These are phyloP conservation scores for Murraya paniculata DNA, from an alignment of 345 rosid species.

Conservation along the genomic window DNA sequence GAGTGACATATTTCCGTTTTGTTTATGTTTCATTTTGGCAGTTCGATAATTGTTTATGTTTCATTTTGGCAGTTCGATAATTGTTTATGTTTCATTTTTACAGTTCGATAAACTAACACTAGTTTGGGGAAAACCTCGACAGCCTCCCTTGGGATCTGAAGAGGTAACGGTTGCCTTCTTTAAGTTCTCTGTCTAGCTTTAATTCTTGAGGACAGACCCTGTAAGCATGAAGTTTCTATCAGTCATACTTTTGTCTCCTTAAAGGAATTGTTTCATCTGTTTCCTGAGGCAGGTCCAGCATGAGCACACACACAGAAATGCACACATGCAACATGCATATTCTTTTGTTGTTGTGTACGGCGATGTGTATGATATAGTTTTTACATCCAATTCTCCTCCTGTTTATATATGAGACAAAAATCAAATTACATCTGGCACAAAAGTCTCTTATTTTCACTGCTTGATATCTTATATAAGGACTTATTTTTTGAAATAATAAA, in stretches of 20 bases:
- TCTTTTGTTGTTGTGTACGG: background rate
- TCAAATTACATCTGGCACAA: background rate
- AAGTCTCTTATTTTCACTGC: background rate
- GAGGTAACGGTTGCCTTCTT: conserved; percentile 50
- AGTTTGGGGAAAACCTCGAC: conserved; percentile 95
- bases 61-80: background rate
- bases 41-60: background rate
- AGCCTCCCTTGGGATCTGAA: conserved; percentile 58
- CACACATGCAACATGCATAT: background rate
- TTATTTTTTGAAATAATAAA: background rate
- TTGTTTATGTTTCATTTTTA: conserved; percentile 23
- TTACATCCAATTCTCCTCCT: background rate
- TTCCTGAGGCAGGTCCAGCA: background rate
- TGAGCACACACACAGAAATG: no score
- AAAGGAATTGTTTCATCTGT: background rate
- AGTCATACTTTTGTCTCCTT: background rate
- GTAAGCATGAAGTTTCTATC: background rate
- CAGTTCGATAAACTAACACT: conserved; percentile 77
- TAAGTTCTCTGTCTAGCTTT: background rate
- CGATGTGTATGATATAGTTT: background rate
- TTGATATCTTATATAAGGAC: background rate
- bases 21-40: background rate
- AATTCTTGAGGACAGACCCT: background rate
- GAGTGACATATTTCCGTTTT: background rate
- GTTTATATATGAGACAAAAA: background rate